Conservation (phyloP, 2,329 filamentous ascomycete species). For the Rhynchosporium secalis region DNA sequence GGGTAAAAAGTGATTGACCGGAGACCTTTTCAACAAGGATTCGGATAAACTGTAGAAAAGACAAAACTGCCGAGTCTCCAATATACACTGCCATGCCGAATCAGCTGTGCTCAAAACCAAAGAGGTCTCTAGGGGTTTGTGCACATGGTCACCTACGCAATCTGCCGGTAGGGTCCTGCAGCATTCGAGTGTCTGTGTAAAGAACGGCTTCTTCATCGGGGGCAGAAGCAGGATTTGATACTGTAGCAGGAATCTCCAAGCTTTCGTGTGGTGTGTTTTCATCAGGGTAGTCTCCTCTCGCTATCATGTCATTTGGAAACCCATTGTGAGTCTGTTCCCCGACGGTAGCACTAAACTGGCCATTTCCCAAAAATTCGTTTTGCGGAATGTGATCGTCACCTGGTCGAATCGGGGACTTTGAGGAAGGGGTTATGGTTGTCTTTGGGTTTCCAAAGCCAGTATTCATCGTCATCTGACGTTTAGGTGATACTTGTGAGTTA, state of each 20-base stretch:
- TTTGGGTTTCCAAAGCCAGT: neutral
- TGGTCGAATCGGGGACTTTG: neutral
- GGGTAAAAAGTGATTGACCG: conserved; percentile 33
- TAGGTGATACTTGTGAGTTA: conserved; percentile 37
- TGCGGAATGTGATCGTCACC: neutral
- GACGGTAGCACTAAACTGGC: neutral
- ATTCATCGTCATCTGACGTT: conserved; percentile 32
- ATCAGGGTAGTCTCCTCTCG: neutral
- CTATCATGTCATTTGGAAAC: neutral
- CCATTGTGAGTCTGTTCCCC: neutral
- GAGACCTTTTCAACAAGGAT: conserved; percentile 33
- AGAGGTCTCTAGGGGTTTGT: neutral
- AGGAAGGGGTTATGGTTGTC: neutral
- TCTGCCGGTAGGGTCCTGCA: conserved; percentile 58
- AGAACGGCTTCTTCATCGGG: conserved; percentile 56
- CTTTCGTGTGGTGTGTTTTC: neutral
- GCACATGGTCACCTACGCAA: conserved; percentile 47
- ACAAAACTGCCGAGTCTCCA: conserved; percentile 35
- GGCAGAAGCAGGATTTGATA: conserved; percentile 39
- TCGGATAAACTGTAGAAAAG: conserved; percentile 35
- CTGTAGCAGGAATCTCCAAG: neutral
- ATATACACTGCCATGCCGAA: conserved; percentile 31
- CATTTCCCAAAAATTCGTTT: neutral
- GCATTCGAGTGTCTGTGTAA: conserved; percentile 56
- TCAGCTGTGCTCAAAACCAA: neutral